phyloP scores from a whole-genome alignment of 2,329 filamentous ascomycete species.

The Exophiala viscosa region DNA sequence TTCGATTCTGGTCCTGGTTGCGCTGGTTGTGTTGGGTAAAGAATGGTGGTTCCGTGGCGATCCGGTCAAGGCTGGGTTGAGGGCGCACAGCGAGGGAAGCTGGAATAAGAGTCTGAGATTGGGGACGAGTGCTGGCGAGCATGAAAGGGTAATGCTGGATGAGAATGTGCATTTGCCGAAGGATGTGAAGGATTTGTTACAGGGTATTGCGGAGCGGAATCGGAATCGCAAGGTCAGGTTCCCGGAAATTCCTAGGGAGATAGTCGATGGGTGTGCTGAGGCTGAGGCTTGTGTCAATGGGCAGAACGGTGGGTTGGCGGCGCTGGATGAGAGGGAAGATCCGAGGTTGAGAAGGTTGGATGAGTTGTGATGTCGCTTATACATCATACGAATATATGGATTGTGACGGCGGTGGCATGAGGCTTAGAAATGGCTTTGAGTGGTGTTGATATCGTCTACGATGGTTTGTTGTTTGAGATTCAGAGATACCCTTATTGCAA shows the following conservation, averaged over 20 bases:
- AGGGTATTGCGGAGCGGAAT: conserved; percentile 16
- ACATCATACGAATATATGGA: too few species aligned
- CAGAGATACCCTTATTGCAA: conserved; percentile 3
- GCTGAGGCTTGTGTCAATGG: neutral
- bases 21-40: conserved; percentile 13
- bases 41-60: conserved; percentile 20
- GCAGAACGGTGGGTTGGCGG: neutral
- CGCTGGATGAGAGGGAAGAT: conserved; percentile 6
- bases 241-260: conserved; percentile 2
- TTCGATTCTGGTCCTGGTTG: conserved; percentile 11
- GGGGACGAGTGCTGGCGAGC: neutral
- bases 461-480: neutral
- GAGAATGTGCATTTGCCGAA: conserved; percentile 8
- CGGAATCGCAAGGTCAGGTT: conserved; percentile 11
- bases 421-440: neutral
- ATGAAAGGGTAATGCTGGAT: conserved; percentile 2
- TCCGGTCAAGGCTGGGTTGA: conserved; percentile 12
- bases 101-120: conserved; percentile 17
- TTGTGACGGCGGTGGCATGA: too few species aligned
- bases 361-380: conserved; percentile 10
- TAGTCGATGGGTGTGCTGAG: conserved; percentile 2
- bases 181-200: conserved; percentile 15
- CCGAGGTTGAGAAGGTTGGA: conserved; percentile 15
- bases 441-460: neutral
- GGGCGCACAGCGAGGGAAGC: conserved; percentile 8